Conservation (phyloP, 2,329 filamentous ascomycete genomes). For the Aspergillus latus region DNA sequence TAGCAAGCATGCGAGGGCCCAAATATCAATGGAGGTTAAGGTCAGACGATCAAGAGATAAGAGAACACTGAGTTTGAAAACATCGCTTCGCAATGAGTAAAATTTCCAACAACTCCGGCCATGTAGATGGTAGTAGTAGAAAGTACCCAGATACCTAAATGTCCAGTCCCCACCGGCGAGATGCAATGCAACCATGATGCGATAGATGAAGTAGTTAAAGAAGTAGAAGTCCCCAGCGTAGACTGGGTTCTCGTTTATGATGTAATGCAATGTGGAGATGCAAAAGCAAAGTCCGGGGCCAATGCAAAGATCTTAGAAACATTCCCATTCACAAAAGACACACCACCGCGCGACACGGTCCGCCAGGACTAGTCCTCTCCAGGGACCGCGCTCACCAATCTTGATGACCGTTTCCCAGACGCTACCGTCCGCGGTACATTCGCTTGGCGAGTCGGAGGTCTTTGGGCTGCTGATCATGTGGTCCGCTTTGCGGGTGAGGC, state of each 20-base stretch:
- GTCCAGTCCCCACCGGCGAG: background rate
- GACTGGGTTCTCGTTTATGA: conserved; percentile 13
- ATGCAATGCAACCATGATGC: conserved; percentile 1
- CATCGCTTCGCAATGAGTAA: background rate
- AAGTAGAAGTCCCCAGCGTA: background rate
- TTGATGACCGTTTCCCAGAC: conserved; percentile 68
- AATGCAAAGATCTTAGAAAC: conserved; percentile 42
- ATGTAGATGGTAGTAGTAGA: conserved; percentile 11
- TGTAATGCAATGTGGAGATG: conserved; percentile 17
- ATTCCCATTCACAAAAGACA: conserved; percentile 68
- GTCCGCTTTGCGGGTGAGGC: conserved; percentile 54
- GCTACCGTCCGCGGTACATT: conserved; percentile 51
- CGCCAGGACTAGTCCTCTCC: conserved; percentile 63
- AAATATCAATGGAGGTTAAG: background rate
- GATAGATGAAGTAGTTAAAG: background rate
- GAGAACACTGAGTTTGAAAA: background rate
- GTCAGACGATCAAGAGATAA: background rate
- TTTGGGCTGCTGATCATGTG: conserved; percentile 41
- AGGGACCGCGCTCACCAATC: conserved; percentile 62
- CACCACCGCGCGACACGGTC: conserved; percentile 67
- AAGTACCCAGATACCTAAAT: background rate
- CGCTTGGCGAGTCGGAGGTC: conserved; percentile 35
- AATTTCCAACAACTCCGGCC: conserved; percentile 15
- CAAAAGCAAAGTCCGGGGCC: conserved; percentile 7
- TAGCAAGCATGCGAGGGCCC: background rate